A percentile compares a stretch with the other conserved stretches of the same genome.
These are phyloP conservation scores for Hypoxylon sp. DNA, from an alignment of 2,329 filamentous ascomycete genomes.

Conservation along the genomic window DNA sequence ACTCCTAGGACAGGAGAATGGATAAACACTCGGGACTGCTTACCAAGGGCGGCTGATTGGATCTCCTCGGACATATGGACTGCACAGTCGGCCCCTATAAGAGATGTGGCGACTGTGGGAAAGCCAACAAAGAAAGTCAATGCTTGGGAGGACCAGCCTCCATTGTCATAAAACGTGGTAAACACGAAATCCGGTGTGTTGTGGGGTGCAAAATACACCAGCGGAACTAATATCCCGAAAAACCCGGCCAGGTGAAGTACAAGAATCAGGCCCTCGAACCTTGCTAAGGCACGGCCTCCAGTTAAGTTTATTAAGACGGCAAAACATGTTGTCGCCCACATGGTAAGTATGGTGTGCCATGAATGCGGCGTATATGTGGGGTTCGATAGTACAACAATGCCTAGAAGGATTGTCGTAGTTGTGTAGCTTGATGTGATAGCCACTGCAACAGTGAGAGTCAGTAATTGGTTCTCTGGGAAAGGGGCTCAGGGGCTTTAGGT, in stretches of 20 bases:
- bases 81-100: constrained; percentile 42
- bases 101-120: constrained; percentile 32
- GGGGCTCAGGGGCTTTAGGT: no score
- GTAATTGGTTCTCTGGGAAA: no score
- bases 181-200: constrained; percentile 59
- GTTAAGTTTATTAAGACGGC: constrained; percentile 45
- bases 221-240: constrained; percentile 56
- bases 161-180: constrained; percentile 59
- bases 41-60: constrained; percentile 36
- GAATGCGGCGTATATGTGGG: constrained; percentile 41
- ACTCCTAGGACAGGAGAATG: neutral
- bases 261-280: constrained; percentile 47
- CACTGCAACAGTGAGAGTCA: constrained; percentile 4
- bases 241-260: constrained; percentile 58
- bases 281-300: constrained; percentile 40
- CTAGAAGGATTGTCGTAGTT: constrained; percentile 48
- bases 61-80: constrained; percentile 50
- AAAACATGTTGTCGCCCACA: constrained; percentile 44
- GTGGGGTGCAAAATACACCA: constrained; percentile 54
- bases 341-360: constrained; percentile 50
- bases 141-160: constrained; percentile 61
- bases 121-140: constrained; percentile 57
- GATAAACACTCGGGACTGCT: neutral
- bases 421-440: constrained; percentile 44
- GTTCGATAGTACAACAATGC: constrained; percentile 44